Evolutionary conservation across 805 yeast genomes (phyloP).

Genomic region (Myxozyma neglecta): DNA sequence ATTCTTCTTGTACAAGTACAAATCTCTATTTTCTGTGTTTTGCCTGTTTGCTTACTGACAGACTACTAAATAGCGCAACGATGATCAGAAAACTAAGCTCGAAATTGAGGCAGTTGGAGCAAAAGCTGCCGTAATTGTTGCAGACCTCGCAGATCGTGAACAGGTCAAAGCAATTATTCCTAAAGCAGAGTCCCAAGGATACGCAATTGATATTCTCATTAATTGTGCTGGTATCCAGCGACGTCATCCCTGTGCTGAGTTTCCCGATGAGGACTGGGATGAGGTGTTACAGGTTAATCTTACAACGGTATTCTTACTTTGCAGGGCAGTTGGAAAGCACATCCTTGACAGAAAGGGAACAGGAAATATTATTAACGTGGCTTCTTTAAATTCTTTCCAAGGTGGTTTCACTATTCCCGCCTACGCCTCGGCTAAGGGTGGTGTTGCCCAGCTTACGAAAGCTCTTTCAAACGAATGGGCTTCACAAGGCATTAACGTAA

Average conservation of each 20-base stretch:
- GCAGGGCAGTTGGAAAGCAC: constrained; percentile 44
- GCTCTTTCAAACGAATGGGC: constrained; percentile 51
- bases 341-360: constrained; percentile 41
- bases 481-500: constrained; percentile 47
- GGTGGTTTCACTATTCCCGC: constrained; percentile 46
- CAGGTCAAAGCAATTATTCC: constrained; percentile 39
- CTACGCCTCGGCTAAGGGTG: constrained; percentile 49
- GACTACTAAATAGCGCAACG: constrained; percentile 15
- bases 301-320: constrained; percentile 43
- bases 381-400: constrained; percentile 46
- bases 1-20: constrained; percentile 43
- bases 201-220: constrained; percentile 45
- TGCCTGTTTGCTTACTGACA: neutral
- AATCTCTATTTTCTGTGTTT: neutral
- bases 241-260: constrained; percentile 41
- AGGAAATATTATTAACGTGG: constrained; percentile 49
- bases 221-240: constrained; percentile 49
- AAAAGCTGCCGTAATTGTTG: constrained; percentile 35
- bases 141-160: constrained; percentile 37
- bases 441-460: constrained; percentile 43
- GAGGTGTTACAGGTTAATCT: constrained; percentile 47
- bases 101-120: constrained; percentile 37
- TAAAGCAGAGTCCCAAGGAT: constrained; percentile 39
- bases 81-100: constrained; percentile 34
- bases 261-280: constrained; percentile 44